These are phyloP conservation scores for Leptographium procerum DNA, from an alignment of 2,329 filamentous ascomycete species.

Conservation along the genomic window DNA sequence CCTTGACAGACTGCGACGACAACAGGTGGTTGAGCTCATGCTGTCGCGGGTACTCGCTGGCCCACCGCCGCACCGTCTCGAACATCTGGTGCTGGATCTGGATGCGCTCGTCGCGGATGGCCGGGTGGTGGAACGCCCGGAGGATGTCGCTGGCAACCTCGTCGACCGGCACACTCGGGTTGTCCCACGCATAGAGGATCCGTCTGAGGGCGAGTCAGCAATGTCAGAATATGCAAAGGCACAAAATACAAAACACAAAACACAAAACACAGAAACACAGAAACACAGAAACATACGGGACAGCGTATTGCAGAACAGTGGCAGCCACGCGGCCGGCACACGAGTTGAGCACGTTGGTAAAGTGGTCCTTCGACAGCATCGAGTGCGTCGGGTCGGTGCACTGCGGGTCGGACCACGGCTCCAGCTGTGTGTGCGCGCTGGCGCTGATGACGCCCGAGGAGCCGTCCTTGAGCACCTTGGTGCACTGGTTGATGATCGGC, in stretches of 20 bases:
- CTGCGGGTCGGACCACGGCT: slow-evolving; percentile 65
- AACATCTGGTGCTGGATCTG: slow-evolving; percentile 88
- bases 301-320: slow-evolving; percentile 73
- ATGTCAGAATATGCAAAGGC: neutral
- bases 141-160: slow-evolving; percentile 75
- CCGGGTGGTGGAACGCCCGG: slow-evolving; percentile 82
- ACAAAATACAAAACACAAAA: neutral
- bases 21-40: slow-evolving; percentile 63
- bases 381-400: slow-evolving; percentile 75
- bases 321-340: slow-evolving; percentile 64
- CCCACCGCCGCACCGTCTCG: slow-evolving; percentile 72
- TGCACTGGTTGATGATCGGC: slow-evolving; percentile 81
- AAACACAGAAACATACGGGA: slow-evolving; percentile 46
- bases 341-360: slow-evolving; percentile 67
- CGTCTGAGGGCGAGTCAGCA: slow-evolving; percentile 37
- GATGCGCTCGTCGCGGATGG: slow-evolving; percentile 59
- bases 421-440: slow-evolving; percentile 63
- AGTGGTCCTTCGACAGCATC: slow-evolving; percentile 76
- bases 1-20: slow-evolving; percentile 69
- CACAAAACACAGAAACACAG: neutral
- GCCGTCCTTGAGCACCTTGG: slow-evolving; percentile 73
- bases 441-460: slow-evolving; percentile 60
- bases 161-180: slow-evolving; percentile 68
- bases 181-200: slow-evolving; percentile 86
- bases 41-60: slow-evolving; percentile 54